These are phyloP conservation scores for Metschnikowia kunwiensis DNA, from an alignment of 805 yeast genomes.

Conservation along the genomic window DNA sequence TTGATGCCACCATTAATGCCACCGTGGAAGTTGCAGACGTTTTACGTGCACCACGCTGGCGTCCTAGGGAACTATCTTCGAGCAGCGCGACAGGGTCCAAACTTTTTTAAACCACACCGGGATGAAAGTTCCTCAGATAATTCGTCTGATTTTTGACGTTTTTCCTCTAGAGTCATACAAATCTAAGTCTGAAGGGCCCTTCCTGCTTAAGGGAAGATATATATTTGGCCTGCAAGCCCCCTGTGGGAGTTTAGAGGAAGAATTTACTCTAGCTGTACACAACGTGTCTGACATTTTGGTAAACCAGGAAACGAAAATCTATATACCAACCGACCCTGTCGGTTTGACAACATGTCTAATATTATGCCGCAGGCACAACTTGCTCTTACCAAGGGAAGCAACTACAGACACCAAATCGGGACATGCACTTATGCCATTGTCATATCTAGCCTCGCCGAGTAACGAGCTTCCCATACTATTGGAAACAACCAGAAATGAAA, in stretches of 20 bases:
- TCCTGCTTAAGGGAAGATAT: background rate
- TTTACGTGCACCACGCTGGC: no score
- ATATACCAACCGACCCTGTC: slow-evolving; percentile 57
- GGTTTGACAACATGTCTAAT: slow-evolving; percentile 48
- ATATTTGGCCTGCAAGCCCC: background rate
- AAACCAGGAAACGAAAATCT: slow-evolving; percentile 9
- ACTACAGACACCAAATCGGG: slow-evolving; percentile 10
- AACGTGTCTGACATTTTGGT: no score
- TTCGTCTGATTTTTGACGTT: slow-evolving; percentile 44
- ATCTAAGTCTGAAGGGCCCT: background rate
- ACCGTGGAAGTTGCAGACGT: no score
- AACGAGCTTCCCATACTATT: slow-evolving; percentile 47
- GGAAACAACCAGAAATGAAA: background rate
- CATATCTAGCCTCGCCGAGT: slow-evolving; percentile 48
- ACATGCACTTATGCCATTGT: slow-evolving; percentile 42
- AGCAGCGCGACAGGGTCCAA: background rate
- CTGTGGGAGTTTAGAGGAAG: background rate
- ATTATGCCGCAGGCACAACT: slow-evolving; percentile 42
- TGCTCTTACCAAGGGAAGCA: slow-evolving; percentile 38
- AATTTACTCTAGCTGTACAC: slow-evolving; percentile 54
- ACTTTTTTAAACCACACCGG: background rate
- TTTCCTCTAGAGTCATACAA: slow-evolving; percentile 49
- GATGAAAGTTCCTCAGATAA: slow-evolving; percentile 38
- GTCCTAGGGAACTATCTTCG: no score
- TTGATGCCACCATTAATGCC: no score